A percentile compares a stretch with the other conserved stretches of the same genome.
phyloP scores from a whole-genome alignment of 78 protist species.

The Dictyostelium firmibasis region DNA sequence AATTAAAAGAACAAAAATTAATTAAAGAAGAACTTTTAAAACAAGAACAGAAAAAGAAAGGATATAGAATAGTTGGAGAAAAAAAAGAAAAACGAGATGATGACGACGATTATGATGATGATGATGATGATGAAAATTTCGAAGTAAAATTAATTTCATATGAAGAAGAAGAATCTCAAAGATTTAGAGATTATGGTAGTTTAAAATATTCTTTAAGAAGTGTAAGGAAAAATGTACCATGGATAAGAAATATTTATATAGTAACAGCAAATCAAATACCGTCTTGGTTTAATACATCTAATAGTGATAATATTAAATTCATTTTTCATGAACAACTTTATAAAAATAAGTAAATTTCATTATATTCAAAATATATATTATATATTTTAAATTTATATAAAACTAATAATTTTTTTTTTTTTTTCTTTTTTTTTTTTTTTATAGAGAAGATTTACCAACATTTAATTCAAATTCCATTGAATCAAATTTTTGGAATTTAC shows the following conservation, averaged over 20 bases:
- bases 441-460: slow-evolving; percentile 33
- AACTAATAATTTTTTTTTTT: background rate
- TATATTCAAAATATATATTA: no score
- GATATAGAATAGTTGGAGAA: no score
- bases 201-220: slow-evolving; percentile 56
- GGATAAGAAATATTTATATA: slow-evolving; percentile 2
- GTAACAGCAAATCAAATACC: slow-evolving; percentile 28
- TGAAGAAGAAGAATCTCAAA: background rate
- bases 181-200: slow-evolving; percentile 43
- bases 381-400: no score
- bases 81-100: no score
- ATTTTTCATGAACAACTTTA: background rate
- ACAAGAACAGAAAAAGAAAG: no score
- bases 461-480: slow-evolving; percentile 38
- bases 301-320: background rate
- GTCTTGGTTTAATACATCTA: background rate
- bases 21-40: background rate
- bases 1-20: background rate
- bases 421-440: background rate
- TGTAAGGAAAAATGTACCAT: slow-evolving; percentile 25
- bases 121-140: no score
- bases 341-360: background rate
- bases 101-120: no score
- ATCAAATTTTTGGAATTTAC: slow-evolving; percentile 38
- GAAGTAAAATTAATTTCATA: no score